phyloP scores from a whole-genome alignment of 345 rosid species.

The Eucalyptus regnans region DNA sequence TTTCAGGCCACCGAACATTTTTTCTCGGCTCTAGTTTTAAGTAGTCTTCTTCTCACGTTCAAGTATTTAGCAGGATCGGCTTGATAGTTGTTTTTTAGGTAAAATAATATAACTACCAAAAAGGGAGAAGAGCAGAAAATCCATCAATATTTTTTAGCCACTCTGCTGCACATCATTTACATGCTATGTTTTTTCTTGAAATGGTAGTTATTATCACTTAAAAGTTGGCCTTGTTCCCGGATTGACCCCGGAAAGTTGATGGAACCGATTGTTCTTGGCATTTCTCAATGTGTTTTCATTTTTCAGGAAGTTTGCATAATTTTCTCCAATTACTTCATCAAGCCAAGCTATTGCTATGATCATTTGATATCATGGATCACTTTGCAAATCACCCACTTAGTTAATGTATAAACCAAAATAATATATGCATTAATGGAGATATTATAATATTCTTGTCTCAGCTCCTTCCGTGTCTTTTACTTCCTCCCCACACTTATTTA shows the following conservation, averaged over 20 bases:
- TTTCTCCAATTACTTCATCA: neutral
- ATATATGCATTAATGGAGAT: neutral
- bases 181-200: neutral
- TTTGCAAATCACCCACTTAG: neutral
- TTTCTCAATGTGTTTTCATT: accelerated
- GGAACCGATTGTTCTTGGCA: accelerated
- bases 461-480: neutral
- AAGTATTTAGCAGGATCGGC: neutral
- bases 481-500: neutral
- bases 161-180: neutral
- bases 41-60: neutral
- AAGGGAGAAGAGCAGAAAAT: neutral
- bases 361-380: no score
- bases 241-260: accelerated
- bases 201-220: neutral
- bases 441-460: no score
- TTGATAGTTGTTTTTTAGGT: neutral
- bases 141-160: neutral
- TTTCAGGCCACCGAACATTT: neutral
- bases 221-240: accelerated
- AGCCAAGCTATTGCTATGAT: no score
- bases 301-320: neutral
- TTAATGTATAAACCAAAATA: neutral
- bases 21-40: neutral
- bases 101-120: neutral